These are phyloP conservation scores for Candida lessepsii DNA, from an alignment of 805 yeast genomes.

Conservation along the genomic window DNA sequence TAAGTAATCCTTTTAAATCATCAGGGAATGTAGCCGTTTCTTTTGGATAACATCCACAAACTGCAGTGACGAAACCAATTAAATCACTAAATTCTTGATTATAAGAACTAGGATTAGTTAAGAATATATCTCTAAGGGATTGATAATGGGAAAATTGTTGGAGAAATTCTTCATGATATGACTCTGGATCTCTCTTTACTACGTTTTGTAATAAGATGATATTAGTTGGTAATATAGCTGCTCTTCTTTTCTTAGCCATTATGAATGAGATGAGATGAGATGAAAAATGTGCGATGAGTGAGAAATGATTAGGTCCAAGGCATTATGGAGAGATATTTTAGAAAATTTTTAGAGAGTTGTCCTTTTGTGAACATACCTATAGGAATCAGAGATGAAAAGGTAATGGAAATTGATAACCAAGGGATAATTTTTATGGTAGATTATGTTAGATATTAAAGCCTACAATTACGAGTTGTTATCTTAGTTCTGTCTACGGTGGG, in stretches of 20 bases:
- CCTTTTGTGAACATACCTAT: no score
- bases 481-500: no score
- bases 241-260: slow-evolving; percentile 88
- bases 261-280: slow-evolving; percentile 1
- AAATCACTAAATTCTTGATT: slow-evolving; percentile 72
- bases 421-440: no score
- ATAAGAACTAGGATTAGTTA: slow-evolving; percentile 60
- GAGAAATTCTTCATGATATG: slow-evolving; percentile 89
- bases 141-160: slow-evolving; percentile 93
- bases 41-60: slow-evolving; percentile 83
- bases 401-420: no score
- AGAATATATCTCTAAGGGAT: slow-evolving; percentile 82
- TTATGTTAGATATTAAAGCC: no score
- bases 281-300: neutral
- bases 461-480: no score
- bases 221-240: slow-evolving; percentile 90
- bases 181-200: slow-evolving; percentile 90
- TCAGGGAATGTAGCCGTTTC: slow-evolving; percentile 84
- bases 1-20: slow-evolving; percentile 66
- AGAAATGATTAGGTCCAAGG: neutral
- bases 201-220: slow-evolving; percentile 88
- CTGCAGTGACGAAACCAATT: slow-evolving; percentile 89
- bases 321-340: no score
- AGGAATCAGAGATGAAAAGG: no score
- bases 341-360: no score